Evolutionary conservation across 306 rosid species (phyloP).

Genomic region (Morella rubra): DNA sequence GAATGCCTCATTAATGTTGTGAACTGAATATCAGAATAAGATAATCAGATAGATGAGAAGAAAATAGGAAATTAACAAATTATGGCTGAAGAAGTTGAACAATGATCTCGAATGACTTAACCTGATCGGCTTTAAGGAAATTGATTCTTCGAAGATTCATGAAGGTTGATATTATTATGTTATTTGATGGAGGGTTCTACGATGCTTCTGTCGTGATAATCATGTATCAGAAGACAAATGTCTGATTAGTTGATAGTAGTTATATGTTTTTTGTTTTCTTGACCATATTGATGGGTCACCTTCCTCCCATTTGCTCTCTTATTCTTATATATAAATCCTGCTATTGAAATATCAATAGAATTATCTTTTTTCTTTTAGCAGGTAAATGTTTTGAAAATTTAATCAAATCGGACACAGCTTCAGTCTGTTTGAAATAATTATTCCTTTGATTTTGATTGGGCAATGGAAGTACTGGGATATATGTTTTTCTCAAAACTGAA

Average conservation of each 20-base stretch:
- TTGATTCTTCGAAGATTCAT: background rate
- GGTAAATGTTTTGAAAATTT: background rate
- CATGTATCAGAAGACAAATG: background rate
- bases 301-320: background rate
- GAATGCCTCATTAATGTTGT: background rate
- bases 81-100: too few species aligned
- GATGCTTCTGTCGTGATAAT: background rate
- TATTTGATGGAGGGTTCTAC: background rate
- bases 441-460: background rate
- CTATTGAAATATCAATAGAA: background rate
- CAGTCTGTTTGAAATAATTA: background rate
- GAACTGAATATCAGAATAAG: background rate
- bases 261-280: background rate
- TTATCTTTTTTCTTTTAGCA: background rate
- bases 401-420: background rate
- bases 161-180: background rate
- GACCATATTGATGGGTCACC: background rate
- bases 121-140: background rate
- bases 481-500: constrained; percentile 5
- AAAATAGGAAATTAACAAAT: background rate
- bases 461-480: background rate
- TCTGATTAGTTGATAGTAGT: background rate
- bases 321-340: background rate
- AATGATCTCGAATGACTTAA: background rate
- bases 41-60: background rate